Conservation (phyloP, 1,139 yeast genomes). For the Blastobotrys indianensis region DNA sequence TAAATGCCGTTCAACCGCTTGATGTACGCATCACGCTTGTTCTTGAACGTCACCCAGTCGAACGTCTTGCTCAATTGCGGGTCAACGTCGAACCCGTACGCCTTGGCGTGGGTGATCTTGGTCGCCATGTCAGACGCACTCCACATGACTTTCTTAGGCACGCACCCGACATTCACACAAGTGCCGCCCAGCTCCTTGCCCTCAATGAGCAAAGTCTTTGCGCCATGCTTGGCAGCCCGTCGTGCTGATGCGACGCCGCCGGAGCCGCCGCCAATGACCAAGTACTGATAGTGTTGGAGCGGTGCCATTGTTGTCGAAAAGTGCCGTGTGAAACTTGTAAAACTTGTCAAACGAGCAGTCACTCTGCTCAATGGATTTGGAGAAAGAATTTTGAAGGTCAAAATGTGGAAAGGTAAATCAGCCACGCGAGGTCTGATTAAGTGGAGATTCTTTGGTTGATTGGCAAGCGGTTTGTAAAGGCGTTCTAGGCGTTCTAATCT, state of each 20-base stretch:
- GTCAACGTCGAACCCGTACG: conserved; percentile 70
- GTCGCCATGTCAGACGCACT: conserved; percentile 86
- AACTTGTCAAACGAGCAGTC: neutral
- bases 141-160: conserved; percentile 99
- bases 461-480: too few relatives aligned
- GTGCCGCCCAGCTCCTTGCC: conserved; percentile 86
- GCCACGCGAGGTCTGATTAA: too few relatives aligned
- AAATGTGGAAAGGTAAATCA: too few relatives aligned
- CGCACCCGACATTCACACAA: conserved; percentile 99
- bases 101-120: conserved; percentile 63
- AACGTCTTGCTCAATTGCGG: conserved; percentile 47
- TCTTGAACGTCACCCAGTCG: conserved; percentile 75
- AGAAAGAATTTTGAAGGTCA: too few relatives aligned
- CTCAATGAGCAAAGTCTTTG: conserved; percentile 77
- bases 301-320: conserved; percentile 46
- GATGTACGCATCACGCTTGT: conserved; percentile 87
- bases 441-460: too few relatives aligned
- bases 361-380: too few relatives aligned
- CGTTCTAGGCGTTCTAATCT: too few relatives aligned
- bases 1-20: conserved; percentile 86
- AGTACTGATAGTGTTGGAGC: conserved; percentile 65
- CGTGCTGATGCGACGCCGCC: conserved; percentile 98
- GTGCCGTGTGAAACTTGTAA: conserved; percentile 7
- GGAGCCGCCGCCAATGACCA: conserved; percentile 99
- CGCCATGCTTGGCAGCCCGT: conserved; percentile 92